Evolutionary conservation across 1,284 basidiomycete genomes (phyloP), one percentile per base, ranked within the genome.

Genomic region (Erythrobasidium hasegawianum): DNA sequence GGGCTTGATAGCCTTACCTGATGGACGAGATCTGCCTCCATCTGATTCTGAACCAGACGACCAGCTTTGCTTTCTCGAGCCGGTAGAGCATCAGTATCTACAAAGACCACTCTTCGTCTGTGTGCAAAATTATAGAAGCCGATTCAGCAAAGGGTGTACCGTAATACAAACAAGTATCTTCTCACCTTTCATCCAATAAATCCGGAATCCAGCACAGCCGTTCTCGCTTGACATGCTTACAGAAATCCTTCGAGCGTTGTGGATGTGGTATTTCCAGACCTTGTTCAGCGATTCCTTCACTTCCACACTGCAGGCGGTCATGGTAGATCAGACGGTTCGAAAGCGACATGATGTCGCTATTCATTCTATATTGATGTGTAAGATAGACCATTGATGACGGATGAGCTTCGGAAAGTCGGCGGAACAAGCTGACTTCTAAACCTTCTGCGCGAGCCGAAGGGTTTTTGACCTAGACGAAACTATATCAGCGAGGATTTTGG

Each of bases 351-450:
- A 99, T 97, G 67, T 96, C 92, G 64, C 84, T 84, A 76, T 95
- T 97, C 95, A 98, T 98, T 59, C 96, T 83, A 76, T 98, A 99
- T 76, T 99, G 95, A 59, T 87, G 82, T 0, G 84, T 83, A 33
- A 98, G 82, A 70, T 93, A 87, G 18, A 88, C 84, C 47, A 97
- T 87, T 0, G 91, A 85, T 20, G 85, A 78, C 0, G 90, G 90
- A 73, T 97, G 90, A 0, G 87, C 86, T 50, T 92, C 87, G 0
- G 89, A 90, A 2, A 98, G 83, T 1, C 86, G 82, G 56, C 89
- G 85, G 81, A 99, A 99, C 9, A 98, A 82, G 0, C 90, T 94
- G 0, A 89, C 81, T 70, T 97, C 92, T 24, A 97, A 80, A 0
- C 95, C 96, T 1, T 87, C 89, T 72, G 85, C 84, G 27, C 87